Conservation (phyloP, 495 filamentous ascomycete genomes). For the Trichocladium uniseriatum region DNA sequence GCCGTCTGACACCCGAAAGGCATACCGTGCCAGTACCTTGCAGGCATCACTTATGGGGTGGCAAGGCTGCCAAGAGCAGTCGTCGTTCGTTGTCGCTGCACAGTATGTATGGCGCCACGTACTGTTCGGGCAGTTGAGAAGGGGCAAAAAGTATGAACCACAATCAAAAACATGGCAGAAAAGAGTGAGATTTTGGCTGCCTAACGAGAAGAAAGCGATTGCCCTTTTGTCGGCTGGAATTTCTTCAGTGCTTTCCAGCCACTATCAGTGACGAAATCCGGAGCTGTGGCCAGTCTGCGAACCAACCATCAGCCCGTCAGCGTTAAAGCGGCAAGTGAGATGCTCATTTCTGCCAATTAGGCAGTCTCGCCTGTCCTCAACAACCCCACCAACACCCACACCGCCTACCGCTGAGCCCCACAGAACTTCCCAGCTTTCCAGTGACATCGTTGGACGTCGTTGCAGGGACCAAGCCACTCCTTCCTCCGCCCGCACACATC, state of each 20-base stretch:
- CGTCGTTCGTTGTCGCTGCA: slow-evolving; percentile 3
- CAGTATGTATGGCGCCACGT: slow-evolving; percentile 10
- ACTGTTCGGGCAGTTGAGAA: background rate
- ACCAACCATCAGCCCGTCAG: slow-evolving; percentile 1
- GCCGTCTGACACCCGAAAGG: too few relatives aligned
- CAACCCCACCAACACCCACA: slow-evolving; percentile 14
- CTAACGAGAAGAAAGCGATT: too few relatives aligned
- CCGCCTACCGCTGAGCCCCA: slow-evolving; percentile 13
- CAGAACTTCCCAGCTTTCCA: slow-evolving; percentile 13
- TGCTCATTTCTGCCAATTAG: slow-evolving; percentile 28
- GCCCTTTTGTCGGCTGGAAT: background rate
- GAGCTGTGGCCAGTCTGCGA: slow-evolving; percentile 15
- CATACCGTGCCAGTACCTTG: too few relatives aligned
- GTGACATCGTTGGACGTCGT: slow-evolving; percentile 28
- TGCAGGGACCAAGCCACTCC: slow-evolving; percentile 22
- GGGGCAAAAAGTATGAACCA: too few relatives aligned
- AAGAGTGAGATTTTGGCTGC: too few relatives aligned
- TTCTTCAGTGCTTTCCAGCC: slow-evolving; percentile 16
- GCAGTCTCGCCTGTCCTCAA: slow-evolving; percentile 26
- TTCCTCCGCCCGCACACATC: slow-evolving; percentile 25
- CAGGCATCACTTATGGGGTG: too few relatives aligned
- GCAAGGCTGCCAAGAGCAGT: slow-evolving; percentile 10
- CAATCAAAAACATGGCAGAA: too few relatives aligned
- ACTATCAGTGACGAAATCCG: slow-evolving; percentile 17
- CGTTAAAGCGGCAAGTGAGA: slow-evolving; percentile 30